Conservation (phyloP, 495 filamentous ascomycete genomes). For the Hypoxylon fuscum region DNA sequence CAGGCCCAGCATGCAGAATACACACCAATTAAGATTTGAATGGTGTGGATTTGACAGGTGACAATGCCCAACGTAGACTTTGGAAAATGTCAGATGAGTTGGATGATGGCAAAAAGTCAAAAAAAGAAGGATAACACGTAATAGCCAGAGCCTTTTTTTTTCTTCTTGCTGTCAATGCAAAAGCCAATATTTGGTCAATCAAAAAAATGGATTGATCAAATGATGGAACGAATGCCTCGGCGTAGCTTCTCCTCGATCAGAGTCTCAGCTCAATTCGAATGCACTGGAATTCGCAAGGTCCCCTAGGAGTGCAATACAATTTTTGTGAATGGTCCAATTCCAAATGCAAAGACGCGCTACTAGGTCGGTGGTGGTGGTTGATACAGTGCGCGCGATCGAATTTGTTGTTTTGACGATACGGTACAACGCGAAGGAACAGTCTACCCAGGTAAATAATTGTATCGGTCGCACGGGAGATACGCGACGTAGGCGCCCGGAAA, state of each 20-base stretch:
- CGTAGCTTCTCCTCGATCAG: slow-evolving; percentile 23
- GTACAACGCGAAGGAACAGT: slow-evolving; percentile 14
- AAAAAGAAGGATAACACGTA: slow-evolving; percentile 18
- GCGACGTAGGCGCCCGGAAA: slow-evolving; percentile 28
- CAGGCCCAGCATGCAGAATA: slow-evolving; percentile 34
- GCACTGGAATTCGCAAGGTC: slow-evolving; percentile 30
- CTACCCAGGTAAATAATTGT: slow-evolving; percentile 26
- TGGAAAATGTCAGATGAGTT: slow-evolving; percentile 20
- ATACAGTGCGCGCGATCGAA: slow-evolving; percentile 28
- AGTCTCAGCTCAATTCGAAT: slow-evolving; percentile 36
- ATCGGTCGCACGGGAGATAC: slow-evolving; percentile 15
- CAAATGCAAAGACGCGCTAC: slow-evolving; percentile 27
- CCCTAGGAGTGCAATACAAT: neutral
- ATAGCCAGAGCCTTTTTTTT: too few species aligned
- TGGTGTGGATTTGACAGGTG: slow-evolving; percentile 23
- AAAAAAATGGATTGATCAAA: too few species aligned
- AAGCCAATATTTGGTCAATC: too few species aligned
- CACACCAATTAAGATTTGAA: slow-evolving; percentile 32
- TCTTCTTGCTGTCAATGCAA: too few species aligned
- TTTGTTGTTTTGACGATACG: slow-evolving; percentile 15
- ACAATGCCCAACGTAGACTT: slow-evolving; percentile 36
- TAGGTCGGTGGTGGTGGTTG: slow-evolving; percentile 4
- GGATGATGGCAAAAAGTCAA: slow-evolving; percentile 19
- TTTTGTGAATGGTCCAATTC: slow-evolving; percentile 21
- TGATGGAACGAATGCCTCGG: slow-evolving; percentile 31